Conservation (phyloP, 192 early-diverging fungal species). For the Coemansia sp. region DNA sequence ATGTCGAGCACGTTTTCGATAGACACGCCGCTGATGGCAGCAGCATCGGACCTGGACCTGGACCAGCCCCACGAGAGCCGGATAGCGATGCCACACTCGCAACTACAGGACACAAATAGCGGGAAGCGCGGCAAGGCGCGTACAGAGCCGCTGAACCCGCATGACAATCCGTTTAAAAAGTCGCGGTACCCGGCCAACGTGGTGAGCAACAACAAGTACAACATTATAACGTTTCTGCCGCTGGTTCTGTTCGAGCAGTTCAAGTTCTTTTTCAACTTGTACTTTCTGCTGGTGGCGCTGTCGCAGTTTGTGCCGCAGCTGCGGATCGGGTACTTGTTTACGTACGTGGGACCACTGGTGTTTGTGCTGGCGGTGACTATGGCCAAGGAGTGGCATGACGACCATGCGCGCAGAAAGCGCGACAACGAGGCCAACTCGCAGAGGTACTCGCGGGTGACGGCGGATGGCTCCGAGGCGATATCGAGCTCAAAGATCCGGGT, state of each 20-base stretch:
- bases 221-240: conserved; percentile 74
- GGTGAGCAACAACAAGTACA: conserved; percentile 87
- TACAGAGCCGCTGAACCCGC: conserved; percentile 42
- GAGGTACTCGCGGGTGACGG: conserved; percentile 65
- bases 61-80: conserved; percentile 9
- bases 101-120: background rate
- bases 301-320: conserved; percentile 91
- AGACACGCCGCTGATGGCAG: conserved; percentile 48
- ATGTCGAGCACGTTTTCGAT: conserved; percentile 38
- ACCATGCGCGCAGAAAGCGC: conserved; percentile 74
- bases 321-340: conserved; percentile 78
- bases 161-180: conserved; percentile 37
- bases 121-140: conserved; percentile 16
- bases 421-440: conserved; percentile 92
- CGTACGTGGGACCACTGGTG: conserved; percentile 89
- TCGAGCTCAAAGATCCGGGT: conserved; percentile 84
- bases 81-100: background rate
- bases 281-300: conserved; percentile 84
- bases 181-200: conserved; percentile 72
- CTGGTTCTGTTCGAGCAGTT: conserved; percentile 90
- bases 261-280: conserved; percentile 94
- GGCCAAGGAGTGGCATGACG: conserved; percentile 89
- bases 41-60: conserved; percentile 31
- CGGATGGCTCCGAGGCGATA: conserved; percentile 56
- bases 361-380: conserved; percentile 91